Conservation (phyloP, 257 asterid genomes). For the Coffea eugenioides region DNA sequence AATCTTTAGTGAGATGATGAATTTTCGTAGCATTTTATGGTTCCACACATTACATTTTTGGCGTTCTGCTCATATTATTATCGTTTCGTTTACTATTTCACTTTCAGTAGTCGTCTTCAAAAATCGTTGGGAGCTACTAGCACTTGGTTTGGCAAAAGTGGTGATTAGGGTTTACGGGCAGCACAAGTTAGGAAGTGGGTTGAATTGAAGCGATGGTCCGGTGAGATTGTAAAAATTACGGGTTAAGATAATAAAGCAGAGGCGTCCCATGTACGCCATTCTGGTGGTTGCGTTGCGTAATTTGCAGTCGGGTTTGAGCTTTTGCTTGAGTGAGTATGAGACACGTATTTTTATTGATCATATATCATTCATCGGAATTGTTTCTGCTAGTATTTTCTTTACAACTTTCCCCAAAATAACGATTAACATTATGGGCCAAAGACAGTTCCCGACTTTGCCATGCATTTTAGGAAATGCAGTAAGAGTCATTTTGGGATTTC, state of each 20-base stretch:
- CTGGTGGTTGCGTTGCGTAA: constrained; percentile 4
- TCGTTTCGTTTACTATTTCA: neutral
- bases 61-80: neutral
- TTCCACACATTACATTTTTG: neutral
- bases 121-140: neutral
- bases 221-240: neutral
- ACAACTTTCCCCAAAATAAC: neutral
- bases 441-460: neutral
- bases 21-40: neutral
- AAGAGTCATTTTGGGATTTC: neutral
- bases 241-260: neutral
- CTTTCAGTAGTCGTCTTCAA: neutral
- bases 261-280: neutral
- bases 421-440: neutral
- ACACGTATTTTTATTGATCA: neutral
- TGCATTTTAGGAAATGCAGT: neutral
- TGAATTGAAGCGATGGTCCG: neutral
- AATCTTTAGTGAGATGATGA: neutral
- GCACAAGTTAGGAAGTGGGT: neutral
- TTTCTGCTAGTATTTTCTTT: neutral
- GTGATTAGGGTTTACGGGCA: neutral
- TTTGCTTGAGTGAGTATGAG: neutral
- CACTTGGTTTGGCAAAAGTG: neutral
- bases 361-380: neutral
- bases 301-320: neutral